Evolutionary conservation across 164 flowering plant genomes (phyloP).

Genomic region (Hamamelis virginiana): DNA sequence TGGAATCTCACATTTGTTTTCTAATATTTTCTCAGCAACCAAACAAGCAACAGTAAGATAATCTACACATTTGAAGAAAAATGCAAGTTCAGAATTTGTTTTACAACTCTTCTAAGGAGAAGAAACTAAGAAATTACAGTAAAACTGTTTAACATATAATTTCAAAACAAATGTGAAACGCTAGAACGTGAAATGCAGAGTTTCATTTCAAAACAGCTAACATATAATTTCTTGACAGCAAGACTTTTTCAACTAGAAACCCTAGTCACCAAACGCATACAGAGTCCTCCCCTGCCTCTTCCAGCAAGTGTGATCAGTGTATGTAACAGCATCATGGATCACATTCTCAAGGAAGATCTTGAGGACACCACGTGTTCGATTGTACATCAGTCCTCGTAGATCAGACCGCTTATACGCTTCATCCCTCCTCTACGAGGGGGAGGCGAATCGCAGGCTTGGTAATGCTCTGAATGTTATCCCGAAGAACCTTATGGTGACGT

Average conservation of each 20-base stretch:
- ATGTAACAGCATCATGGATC: conserved; percentile 33
- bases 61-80: no score
- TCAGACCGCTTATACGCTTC: conserved; percentile 39
- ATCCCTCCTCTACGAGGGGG: conserved; percentile 37
- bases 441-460: conserved; percentile 38
- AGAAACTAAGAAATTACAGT: no score
- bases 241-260: conserved; percentile 14
- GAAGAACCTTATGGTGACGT: conserved; percentile 35
- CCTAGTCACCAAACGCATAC: conserved; percentile 38
- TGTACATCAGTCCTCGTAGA: conserved; percentile 42
- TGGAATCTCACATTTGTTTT: no score
- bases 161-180: no score
- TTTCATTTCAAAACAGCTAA: no score
- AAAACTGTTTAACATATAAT: no score
- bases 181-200: no score
- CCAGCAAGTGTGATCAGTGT: conserved; percentile 34
- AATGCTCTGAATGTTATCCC: conserved; percentile 38
- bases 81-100: no score
- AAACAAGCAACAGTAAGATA: no score
- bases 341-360: conserved; percentile 40
- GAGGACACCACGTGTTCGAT: conserved; percentile 34
- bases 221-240: conserved; percentile 26
- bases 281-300: conserved; percentile 44
- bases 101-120: no score
- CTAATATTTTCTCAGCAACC: no score